A percentile compares a stretch with the other conserved stretches of the same genome.
phyloP scores from a whole-genome alignment of 176 grass and related monocot genomes.

The Urochloa ruziziensis region DNA sequence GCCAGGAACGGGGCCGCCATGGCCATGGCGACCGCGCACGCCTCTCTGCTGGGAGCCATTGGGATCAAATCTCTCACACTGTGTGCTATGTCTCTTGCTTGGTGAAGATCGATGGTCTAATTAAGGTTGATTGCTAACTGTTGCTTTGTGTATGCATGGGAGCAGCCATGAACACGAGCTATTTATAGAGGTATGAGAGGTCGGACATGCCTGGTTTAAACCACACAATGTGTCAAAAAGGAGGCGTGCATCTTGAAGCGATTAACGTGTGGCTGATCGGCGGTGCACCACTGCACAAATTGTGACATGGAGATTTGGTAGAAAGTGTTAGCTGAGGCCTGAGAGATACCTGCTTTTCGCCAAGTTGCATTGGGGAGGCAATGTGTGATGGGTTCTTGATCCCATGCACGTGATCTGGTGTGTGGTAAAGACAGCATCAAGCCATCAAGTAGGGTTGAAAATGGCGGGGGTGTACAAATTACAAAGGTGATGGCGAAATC shows the following conservation, averaged over 20 bases:
- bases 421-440: no score
- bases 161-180: background rate
- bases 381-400: constrained; percentile 13
- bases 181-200: constrained; percentile 37
- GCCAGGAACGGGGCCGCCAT: constrained; percentile 48
- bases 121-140: background rate
- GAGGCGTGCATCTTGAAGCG: constrained; percentile 29
- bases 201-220: background rate
- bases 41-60: constrained; percentile 47
- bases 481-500: constrained; percentile 32
- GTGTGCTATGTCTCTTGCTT: background rate
- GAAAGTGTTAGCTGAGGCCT: background rate
- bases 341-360: constrained; percentile 4
- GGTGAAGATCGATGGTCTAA: background rate
- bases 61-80: background rate
- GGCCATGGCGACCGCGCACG: constrained; percentile 46
- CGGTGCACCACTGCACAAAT: constrained; percentile 13
- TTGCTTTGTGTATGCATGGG: constrained; percentile 1
- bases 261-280: constrained; percentile 31
- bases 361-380: constrained; percentile 25
- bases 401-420: constrained; percentile 39
- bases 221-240: constrained; percentile 43
- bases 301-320: background rate
- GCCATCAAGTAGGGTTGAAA: constrained; percentile 2
- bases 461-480: background rate